Evolutionary conservation across 2,329 filamentous ascomycete genomes (phyloP), one percentile per base, ranked within the genome.

Genomic region (Dothideomycetes sp.): DNA sequence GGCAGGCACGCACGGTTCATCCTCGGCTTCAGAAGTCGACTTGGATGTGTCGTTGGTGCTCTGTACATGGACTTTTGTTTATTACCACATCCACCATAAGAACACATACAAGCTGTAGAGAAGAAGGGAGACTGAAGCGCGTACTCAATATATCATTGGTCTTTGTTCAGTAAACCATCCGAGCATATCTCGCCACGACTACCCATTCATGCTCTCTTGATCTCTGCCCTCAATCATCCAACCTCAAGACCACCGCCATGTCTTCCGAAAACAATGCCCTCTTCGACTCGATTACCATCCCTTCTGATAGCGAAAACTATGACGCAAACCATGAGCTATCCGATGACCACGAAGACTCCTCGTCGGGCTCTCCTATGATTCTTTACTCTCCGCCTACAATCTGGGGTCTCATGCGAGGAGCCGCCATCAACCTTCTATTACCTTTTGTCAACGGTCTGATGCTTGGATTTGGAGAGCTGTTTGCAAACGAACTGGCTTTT

Each of bases 381-480:
- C 74, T 96, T 34, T 98, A 96, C 72, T 78, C 79, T 48, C 86
- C 88, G 3, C 88, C 91, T 2, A 93, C 87, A 0, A 54, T 93
- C 33, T 94, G 85, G 84, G 79, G 84, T 8, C 61, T 98, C 46
- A 49, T 95, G 40, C 78, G 89, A 40, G 86, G 91, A 29, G 85
- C 87, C 12, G 87, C 88, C 4, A 98, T 98, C 64, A 98, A 98
- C 60, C 69, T 98, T n/a, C 54, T 98, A 1, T 65, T 98, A 15
- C 91, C 91, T 0, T 98, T 98, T 55, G 77, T 98, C 56, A 98
- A 98, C 64, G 91, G 91, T 34, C 75, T 98, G 70, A 98, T 98
- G 91, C 66, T 98, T 54, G 91, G 91, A 2, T 95, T 98, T 56
- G 91, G 91, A 50, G 91, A 98, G 66, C 66, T 98, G 37, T 89